A percentile compares a stretch with the other conserved stretches of the same genome.
Conservation (phyloP, 2,329 filamentous ascomycete genomes). For the Cercospora berteroae region DNA sequence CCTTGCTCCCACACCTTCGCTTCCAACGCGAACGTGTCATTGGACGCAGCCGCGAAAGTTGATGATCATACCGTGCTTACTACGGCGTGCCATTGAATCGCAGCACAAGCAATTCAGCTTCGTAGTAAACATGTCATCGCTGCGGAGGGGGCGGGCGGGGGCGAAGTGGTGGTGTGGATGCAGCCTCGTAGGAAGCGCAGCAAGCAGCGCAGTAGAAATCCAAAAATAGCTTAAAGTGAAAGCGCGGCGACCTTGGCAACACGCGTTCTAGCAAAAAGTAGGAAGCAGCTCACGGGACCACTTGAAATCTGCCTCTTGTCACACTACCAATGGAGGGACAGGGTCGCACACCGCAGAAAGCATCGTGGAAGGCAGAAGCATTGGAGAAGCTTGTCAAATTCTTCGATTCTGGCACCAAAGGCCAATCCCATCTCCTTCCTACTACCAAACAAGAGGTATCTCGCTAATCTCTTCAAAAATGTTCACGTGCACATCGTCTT, state of each 20-base stretch:
- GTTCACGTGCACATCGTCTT: slow-evolving; percentile 1
- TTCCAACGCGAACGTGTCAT: background rate
- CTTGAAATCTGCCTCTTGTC: background rate
- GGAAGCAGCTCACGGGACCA: background rate
- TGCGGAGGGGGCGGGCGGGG: background rate
- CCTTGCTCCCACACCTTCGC: background rate
- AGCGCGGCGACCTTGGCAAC: background rate
- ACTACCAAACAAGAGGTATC: background rate
- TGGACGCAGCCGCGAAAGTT: background rate
- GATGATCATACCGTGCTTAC: background rate
- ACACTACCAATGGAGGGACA: background rate
- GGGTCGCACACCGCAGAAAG: background rate
- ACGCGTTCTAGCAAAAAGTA: background rate
- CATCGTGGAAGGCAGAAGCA: background rate
- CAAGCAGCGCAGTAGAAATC: background rate
- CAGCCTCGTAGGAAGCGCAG: background rate
- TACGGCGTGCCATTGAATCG: background rate
- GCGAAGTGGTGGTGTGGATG: background rate
- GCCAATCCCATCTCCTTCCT: background rate
- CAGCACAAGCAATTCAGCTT: background rate
- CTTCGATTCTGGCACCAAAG: background rate
- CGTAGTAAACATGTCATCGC: background rate
- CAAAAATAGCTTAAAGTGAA: background rate
- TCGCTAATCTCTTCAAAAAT: background rate
- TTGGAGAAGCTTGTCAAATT: slow-evolving; percentile 1